phyloP scores from a whole-genome alignment of 1,284 basidiomycete species.

The Leccinum variabile region DNA sequence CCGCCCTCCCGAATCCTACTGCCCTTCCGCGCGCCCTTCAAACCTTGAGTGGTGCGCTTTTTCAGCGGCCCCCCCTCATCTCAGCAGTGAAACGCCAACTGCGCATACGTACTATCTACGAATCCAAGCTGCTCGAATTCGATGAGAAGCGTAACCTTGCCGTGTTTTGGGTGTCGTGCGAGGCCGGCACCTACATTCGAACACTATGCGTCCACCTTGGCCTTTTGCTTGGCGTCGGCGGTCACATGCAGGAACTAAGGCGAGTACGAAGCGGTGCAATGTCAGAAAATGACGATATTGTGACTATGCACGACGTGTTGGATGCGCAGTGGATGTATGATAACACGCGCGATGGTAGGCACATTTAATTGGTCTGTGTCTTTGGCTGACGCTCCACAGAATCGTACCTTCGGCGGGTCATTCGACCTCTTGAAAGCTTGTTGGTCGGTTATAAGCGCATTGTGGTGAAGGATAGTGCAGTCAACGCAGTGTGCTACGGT shows the following conservation, averaged over 20 bases:
- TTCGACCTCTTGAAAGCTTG: conserved; percentile 93
- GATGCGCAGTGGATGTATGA: conserved; percentile 99
- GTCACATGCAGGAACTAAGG: conserved; percentile 99
- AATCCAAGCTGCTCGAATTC: conserved; percentile 95
- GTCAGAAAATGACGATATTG: conserved; percentile 97
- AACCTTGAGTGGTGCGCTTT: conserved; percentile 96
- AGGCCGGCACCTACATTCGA: conserved; percentile 98
- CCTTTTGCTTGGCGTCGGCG: conserved; percentile 92
- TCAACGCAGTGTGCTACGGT: conserved; percentile 99
- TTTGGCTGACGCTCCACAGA: conserved; percentile 50
- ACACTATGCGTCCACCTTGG: conserved; percentile 98
- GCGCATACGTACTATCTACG: conserved; percentile 96
- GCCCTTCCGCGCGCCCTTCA: conserved; percentile 92
- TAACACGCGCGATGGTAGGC: conserved; percentile 93
- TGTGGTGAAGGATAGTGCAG: conserved; percentile 98
- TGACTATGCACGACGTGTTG: conserved; percentile 99
- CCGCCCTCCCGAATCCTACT: conserved; percentile 76
- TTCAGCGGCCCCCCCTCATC: conserved; percentile 98
- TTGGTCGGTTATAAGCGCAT: conserved; percentile 98
- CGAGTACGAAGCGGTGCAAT: conserved; percentile 95
- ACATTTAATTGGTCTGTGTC: neutral
- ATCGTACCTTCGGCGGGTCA: conserved; percentile 93
- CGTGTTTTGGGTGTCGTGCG: conserved; percentile 99
- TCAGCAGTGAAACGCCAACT: conserved; percentile 99
- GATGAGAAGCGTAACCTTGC: conserved; percentile 97